Evolutionary conservation across 78 protist genomes (phyloP).

Genomic region (Dictyostelium brefeldianum): DNA sequence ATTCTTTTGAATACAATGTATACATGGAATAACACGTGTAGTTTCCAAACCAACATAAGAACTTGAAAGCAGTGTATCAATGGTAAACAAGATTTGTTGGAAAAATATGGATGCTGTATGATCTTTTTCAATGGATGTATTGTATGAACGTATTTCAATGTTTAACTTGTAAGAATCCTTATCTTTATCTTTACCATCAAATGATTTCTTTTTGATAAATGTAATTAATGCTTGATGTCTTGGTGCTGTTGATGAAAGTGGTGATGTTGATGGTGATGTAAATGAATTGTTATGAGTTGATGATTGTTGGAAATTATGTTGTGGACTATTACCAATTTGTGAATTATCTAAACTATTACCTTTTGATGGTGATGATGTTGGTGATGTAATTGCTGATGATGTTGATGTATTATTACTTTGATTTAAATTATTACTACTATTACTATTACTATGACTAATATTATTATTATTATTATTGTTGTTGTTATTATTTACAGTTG

Average conservation of each 20-base stretch:
- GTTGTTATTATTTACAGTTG: constrained; percentile 2
- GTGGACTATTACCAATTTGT: background rate
- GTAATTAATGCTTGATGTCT: constrained; percentile 62
- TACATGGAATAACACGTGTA: constrained; percentile 67
- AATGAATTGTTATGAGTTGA: background rate
- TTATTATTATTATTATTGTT: background rate
- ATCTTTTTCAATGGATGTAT: constrained; percentile 34
- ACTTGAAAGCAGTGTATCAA: constrained; percentile 49
- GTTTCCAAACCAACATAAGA: constrained; percentile 29
- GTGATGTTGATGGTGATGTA: background rate
- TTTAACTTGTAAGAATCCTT: constrained; percentile 54
- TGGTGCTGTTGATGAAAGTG: background rate
- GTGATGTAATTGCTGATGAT: background rate
- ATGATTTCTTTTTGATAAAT: constrained; percentile 50
- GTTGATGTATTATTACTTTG: background rate
- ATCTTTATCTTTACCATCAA: constrained; percentile 44
- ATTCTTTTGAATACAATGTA: constrained; percentile 50
- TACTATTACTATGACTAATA: background rate
- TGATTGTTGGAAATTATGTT: background rate
- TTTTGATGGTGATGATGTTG: constrained; percentile 17
- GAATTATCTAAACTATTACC: constrained; percentile 5
- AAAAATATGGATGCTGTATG: constrained; percentile 33
- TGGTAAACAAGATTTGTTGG: constrained; percentile 56
- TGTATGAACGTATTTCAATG: constrained; percentile 53
- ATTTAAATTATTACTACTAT: too few relatives aligned